Conservation (phyloP, 2,329 filamentous ascomycete species). For the Phyllosticta capitalensis region DNA sequence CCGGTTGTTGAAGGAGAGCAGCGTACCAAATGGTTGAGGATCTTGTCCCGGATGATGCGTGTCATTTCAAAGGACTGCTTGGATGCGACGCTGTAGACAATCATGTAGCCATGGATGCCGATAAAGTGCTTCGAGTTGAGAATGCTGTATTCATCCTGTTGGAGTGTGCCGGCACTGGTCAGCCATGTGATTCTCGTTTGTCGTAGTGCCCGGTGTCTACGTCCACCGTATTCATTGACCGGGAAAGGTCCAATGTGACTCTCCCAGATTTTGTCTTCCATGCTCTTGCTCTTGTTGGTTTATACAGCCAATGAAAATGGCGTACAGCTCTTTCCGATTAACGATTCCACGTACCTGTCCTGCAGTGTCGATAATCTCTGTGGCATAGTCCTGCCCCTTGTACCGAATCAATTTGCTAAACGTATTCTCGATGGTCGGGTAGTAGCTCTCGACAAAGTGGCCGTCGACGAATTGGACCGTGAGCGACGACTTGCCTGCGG, state of each 20-base stretch:
- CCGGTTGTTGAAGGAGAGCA: not conserved
- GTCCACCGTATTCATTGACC: not conserved
- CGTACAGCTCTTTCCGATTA: not conserved
- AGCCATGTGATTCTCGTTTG: constrained; percentile 14
- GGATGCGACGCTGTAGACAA: constrained; percentile 95
- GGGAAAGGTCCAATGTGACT: not conserved
- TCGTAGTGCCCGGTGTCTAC: not conserved
- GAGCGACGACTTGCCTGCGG: constrained; percentile 85
- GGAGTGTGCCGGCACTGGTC: constrained; percentile 13
- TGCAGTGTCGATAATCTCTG: constrained; percentile 96
- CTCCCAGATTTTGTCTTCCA: not conserved
- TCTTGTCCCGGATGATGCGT: constrained; percentile 90
- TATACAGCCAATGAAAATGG: not conserved
- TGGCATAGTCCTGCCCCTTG: constrained; percentile 86
- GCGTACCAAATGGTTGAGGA: constrained; percentile 84
- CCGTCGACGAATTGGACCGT: constrained; percentile 96
- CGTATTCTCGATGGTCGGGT: constrained; percentile 97
- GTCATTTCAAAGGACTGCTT: constrained; percentile 97
- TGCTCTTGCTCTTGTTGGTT: not conserved
- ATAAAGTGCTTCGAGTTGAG: constrained; percentile 98
- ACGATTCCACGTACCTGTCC: constrained; percentile 60
- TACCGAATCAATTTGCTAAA: constrained; percentile 93
- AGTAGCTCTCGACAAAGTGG: constrained; percentile 98
- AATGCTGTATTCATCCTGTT: constrained; percentile 93
- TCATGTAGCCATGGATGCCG: constrained; percentile 96